phyloP scores from a whole-genome alignment of 805 yeast species.

The Myxozyma neotropica region DNA sequence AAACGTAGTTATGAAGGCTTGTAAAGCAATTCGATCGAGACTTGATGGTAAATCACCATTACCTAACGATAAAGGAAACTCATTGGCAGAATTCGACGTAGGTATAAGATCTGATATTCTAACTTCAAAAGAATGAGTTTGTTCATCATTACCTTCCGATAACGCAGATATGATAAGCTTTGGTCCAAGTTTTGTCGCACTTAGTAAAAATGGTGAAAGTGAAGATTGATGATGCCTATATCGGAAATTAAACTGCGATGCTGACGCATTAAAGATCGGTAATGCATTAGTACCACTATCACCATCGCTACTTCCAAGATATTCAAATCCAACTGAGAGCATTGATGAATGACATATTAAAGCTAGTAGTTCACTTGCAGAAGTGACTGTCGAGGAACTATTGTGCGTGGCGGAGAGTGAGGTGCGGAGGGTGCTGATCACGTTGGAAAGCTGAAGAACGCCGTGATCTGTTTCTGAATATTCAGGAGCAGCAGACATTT shows the following conservation, averaged over 20 bases:
- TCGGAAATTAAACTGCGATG: constrained; percentile 15
- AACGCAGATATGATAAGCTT: constrained; percentile 23
- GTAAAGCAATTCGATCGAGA: constrained; percentile 2
- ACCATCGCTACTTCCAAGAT: constrained; percentile 14
- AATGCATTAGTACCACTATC: not conserved
- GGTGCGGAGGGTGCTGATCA: not conserved
- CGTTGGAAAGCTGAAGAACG: constrained; percentile 6
- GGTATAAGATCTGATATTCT: constrained; percentile 13
- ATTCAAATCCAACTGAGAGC: constrained; percentile 28
- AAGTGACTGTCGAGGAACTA: not conserved
- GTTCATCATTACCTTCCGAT: constrained; percentile 23
- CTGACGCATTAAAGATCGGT: constrained; percentile 10
- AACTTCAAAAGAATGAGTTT: constrained; percentile 16
- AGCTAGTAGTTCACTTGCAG: constrained; percentile 17
- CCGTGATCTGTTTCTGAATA: constrained; percentile 14
- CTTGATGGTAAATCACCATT: not conserved
- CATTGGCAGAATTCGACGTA: no score
- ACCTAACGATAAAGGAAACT: constrained; percentile 7
- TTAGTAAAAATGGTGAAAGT: constrained; percentile 19
- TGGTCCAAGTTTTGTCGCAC: constrained; percentile 23
- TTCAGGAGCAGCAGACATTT: not conserved
- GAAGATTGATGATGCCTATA: constrained; percentile 23
- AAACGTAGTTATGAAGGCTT: constrained; percentile 12
- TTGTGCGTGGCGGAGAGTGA: not conserved
- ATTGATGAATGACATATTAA: constrained; percentile 19